phyloP scores from a whole-genome alignment of 257 asterid species.

The Salvia miltiorrhiza region DNA sequence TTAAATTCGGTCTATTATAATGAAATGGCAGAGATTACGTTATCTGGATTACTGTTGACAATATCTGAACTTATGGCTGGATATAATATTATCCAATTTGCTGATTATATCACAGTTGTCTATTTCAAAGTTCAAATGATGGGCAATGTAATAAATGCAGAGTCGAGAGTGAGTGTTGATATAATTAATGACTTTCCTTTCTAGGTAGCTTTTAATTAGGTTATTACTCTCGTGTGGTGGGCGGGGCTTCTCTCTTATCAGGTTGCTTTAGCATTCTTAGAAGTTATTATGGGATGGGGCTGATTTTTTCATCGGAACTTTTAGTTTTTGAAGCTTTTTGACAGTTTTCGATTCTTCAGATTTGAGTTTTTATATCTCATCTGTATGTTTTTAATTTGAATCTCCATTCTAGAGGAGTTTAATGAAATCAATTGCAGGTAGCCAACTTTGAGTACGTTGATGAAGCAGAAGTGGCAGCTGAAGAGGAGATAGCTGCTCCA shows the following conservation, averaged over 20 bases:
- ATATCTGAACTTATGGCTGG: not conserved
- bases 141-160: not conserved
- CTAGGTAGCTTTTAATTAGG: not conserved
- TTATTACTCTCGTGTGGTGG: not conserved
- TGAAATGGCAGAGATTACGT: not conserved
- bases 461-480: conserved; percentile 66
- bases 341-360: not conserved
- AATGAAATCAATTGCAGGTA: conserved; percentile 52
- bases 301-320: conserved; percentile 1
- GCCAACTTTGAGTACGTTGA: conserved; percentile 93
- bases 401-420: conserved; percentile 12
- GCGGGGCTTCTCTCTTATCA: not conserved
- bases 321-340: conserved; percentile 7
- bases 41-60: not conserved
- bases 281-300: conserved; percentile 5
- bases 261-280: not conserved
- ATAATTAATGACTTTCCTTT: not conserved
- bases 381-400: not conserved
- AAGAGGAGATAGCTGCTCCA: conserved; percentile 64
- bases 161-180: not conserved
- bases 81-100: not conserved
- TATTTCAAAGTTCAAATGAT: not conserved
- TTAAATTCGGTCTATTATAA: not conserved
- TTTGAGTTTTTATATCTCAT: not conserved
- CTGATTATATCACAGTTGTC: conserved; percentile 4